Evolutionary conservation across 495 filamentous ascomycete genomes (phyloP).

Genomic region (Daldinia childiae): DNA sequence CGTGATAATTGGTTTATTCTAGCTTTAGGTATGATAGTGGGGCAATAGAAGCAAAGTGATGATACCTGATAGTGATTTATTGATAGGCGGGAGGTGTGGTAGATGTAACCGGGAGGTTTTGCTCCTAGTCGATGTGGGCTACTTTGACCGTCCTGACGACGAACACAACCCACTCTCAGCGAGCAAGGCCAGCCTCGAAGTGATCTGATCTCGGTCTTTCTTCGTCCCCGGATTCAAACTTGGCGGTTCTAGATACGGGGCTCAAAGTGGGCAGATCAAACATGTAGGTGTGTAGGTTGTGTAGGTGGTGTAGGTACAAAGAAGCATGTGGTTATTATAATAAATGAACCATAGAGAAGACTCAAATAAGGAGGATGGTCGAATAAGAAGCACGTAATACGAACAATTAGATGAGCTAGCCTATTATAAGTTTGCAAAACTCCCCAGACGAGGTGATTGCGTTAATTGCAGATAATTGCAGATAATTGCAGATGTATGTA

Average conservation of each 20-base stretch:
- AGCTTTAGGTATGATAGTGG: conserved; percentile 33
- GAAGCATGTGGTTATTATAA: not conserved
- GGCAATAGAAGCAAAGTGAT: conserved; percentile 27
- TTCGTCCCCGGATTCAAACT: conserved; percentile 20
- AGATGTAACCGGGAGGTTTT: conserved; percentile 45
- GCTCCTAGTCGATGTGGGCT: conserved; percentile 39
- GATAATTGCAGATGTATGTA: conserved; percentile 15
- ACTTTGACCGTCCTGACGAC: conserved; percentile 20
- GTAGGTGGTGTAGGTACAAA: conserved; percentile 1
- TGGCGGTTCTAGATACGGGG: conserved; percentile 17
- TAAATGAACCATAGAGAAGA: not conserved
- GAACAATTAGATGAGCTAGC: conserved; percentile 4
- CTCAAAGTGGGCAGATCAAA: conserved; percentile 20
- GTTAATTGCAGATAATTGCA: not conserved
- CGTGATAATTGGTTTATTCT: conserved; percentile 36
- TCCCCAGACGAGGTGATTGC: conserved; percentile 5
- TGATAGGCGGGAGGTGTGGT: conserved; percentile 20
- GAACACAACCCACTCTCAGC: conserved; percentile 7
- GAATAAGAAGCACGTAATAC: not conserved
- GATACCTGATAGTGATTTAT: conserved; percentile 32
- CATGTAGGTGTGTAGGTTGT: conserved; percentile 6
- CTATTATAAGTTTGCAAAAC: conserved; percentile 20
- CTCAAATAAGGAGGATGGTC: conserved; percentile 13
- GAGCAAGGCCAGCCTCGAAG: conserved; percentile 4
- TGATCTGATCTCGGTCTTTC: conserved; percentile 31